Evolutionary conservation across 805 yeast genomes (phyloP).

Genomic region (Candida nitratophila): DNA sequence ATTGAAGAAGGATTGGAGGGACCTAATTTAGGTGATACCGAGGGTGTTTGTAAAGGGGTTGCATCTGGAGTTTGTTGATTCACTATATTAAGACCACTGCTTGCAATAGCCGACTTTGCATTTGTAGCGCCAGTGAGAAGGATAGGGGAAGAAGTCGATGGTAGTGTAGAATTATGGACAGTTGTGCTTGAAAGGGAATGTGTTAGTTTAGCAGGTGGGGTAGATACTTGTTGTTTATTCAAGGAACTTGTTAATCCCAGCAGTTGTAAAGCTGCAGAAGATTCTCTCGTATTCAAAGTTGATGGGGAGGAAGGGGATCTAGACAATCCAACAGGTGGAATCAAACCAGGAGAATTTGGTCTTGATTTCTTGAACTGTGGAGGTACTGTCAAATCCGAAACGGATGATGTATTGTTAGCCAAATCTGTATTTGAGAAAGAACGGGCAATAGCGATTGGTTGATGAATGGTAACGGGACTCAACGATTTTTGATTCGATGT

Average conservation of each 20-base stretch:
- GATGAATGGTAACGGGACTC: neutral
- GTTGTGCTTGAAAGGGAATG: neutral
- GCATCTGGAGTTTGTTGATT: slow-evolving; percentile 21
- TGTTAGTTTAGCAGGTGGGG: slow-evolving; percentile 7
- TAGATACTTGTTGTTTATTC: slow-evolving; percentile 1
- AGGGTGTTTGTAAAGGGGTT: slow-evolving; percentile 30
- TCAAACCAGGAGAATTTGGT: slow-evolving; percentile 38
- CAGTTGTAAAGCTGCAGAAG: slow-evolving; percentile 23
- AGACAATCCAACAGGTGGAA: slow-evolving; percentile 10
- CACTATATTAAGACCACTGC: neutral
- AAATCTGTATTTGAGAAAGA: slow-evolving; percentile 38
- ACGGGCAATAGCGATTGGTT: slow-evolving; percentile 10
- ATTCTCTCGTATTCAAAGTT: slow-evolving; percentile 11
- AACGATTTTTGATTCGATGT: slow-evolving; percentile 14
- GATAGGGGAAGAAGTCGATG: slow-evolving; percentile 1
- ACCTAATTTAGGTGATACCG: slow-evolving; percentile 27
- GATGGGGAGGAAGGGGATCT: slow-evolving; percentile 19
- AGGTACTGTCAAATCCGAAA: slow-evolving; percentile 14
- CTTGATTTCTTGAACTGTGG: slow-evolving; percentile 40
- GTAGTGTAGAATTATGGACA: neutral
- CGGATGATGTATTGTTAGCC: slow-evolving; percentile 24
- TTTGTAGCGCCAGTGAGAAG: too few relatives aligned
- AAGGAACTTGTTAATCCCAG: slow-evolving; percentile 13
- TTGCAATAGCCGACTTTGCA: too few relatives aligned
- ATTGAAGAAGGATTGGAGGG: slow-evolving; percentile 5